Base-by-base conservation (phyloP, 176 grass and related monocot species). In the Rhynchospora pubera region DNA sequence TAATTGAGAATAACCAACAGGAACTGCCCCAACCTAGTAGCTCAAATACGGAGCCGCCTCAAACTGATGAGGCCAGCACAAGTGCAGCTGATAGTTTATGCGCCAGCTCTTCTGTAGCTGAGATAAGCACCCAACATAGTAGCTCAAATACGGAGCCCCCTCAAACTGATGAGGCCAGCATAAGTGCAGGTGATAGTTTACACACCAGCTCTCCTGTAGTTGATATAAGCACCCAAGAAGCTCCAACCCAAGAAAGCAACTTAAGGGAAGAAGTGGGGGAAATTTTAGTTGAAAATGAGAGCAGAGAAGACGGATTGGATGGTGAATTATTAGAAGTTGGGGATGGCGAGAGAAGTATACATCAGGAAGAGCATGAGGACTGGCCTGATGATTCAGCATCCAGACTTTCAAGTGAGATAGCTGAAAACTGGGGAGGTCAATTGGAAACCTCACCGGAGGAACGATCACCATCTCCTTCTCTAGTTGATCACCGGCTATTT, bases 401-500 rank as follows among this genome's bases (percentile, higher is more conserved):
- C 85, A 0, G 87, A 94, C 26, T 91, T 89, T 60, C 82, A 68
- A 85, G 85, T 79, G 86, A 80, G 79, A 84, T 85, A 71, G 88
- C 89, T 83, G 90, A 91, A 55, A 94, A 89, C 87, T 91, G 90
- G 70, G 85, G 90, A 72, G 84, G 84, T 72, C 87, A 85, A 63
- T 86, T 82, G 5, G 90, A 90, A 19, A 85, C 86, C 47, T 87
- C 89, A 80, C 72, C 51, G 26, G 92, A 86, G 55, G 78, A 83
- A 77, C 85, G 88, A 57, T 84, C 82, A 82, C 51, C 62, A 46
- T 82, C 62, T 69, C 92, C 89, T 57, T 88, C 83, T 65, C 89
- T 88, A 88, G 87, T 91, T 87, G 82, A 82, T 81, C 90, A 95
- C 69, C 87, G 87, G 48, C 92, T 95, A 80, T 75, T 92, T 84